Conservation (phyloP, 1,284 basidiomycete genomes). For the Irpex lacteus region DNA sequence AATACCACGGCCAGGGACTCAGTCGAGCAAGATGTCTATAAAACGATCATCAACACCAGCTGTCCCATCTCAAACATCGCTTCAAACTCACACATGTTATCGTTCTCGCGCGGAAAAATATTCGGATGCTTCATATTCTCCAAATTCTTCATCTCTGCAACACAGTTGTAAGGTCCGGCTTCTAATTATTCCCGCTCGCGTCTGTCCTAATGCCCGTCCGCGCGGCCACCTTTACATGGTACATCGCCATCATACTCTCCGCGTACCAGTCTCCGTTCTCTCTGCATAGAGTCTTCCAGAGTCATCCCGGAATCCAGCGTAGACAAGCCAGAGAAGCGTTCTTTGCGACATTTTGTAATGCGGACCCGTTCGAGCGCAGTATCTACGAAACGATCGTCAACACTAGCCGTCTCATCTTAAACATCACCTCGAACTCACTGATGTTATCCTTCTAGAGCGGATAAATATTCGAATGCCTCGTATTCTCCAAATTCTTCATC, state of each 20-base stretch:
- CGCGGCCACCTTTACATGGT: slow-evolving; percentile 30
- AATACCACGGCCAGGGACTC: slow-evolving; percentile 78
- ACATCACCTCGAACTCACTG: too few relatives aligned
- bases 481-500: slow-evolving; percentile 71
- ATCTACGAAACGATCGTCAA: too few relatives aligned
- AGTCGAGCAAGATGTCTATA: slow-evolving; percentile 74
- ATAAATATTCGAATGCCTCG: too few relatives aligned
- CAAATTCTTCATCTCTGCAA: slow-evolving; percentile 65
- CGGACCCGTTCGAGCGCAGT: too few relatives aligned
- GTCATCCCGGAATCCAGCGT: slow-evolving; percentile 9
- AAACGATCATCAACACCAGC: background rate
- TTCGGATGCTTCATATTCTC: slow-evolving; percentile 94
- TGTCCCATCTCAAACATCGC: background rate
- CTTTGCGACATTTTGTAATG: too few relatives aligned
- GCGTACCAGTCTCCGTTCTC: slow-evolving; percentile 63
- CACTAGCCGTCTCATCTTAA: too few relatives aligned
- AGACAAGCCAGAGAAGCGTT: background rate
- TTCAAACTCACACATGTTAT: slow-evolving; percentile 60
- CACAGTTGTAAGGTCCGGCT: background rate
- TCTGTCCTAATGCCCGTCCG: too few relatives aligned
- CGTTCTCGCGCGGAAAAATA: slow-evolving; percentile 72
- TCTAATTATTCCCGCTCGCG: too few relatives aligned
- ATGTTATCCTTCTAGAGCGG: too few relatives aligned
- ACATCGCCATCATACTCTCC: slow-evolving; percentile 71
- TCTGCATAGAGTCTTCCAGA: slow-evolving; percentile 55